Base-by-base conservation (phyloP, 352 stramenopile species). In the Plasmopara viticola region DNA sequence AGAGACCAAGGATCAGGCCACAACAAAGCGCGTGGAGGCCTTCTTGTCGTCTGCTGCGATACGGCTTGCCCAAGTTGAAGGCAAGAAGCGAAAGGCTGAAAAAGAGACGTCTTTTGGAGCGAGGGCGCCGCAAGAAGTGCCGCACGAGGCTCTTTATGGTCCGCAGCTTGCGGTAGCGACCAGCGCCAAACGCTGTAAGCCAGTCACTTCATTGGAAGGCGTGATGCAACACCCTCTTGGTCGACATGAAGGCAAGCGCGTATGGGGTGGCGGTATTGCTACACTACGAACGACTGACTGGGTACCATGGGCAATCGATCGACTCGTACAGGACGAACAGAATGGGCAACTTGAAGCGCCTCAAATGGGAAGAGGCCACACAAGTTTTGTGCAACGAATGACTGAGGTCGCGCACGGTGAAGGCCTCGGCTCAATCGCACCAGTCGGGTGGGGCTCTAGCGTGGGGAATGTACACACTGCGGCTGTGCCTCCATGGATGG, bases 401-500 rank as follows among this genome's bases (percentile, higher is more conserved):
- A 89, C 78, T 0, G 75, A 87, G 2, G 9, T 61, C 2, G 74
- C 72, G 3, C 57, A 59, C 34, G 68, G 72, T 6, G 45, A 61
- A 37, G 76, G 78, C 10, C 63, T 89, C 1, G 65, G 45, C 8
- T 72, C 48, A 8, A 78, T 91, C 58, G 29, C 44, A 9, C 57
- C 63, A 0, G 61, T 82, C 1, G 51, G 54, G 6, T 87, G 76
- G 78, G 59, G 64, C 0, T 35, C 60, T 7, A 49, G 20, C 6
- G 61, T 89, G 10, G 63, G 66, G 15, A 91, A 91, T 53, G 63
- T 91, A 20, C 77, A 89, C 57, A 80, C 76, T 0, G 62, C 58
- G 0, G 81, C 77, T 0, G 58, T 89, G 7, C 81, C 81, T 14
- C 81, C 81, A 6, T 91, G 81, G 81, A 76, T 91, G 74, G 78